A percentile compares a stretch with the other conserved stretches of the same genome.
phyloP scores from a whole-genome alignment of 805 yeast species.

The Candida succiphila region DNA sequence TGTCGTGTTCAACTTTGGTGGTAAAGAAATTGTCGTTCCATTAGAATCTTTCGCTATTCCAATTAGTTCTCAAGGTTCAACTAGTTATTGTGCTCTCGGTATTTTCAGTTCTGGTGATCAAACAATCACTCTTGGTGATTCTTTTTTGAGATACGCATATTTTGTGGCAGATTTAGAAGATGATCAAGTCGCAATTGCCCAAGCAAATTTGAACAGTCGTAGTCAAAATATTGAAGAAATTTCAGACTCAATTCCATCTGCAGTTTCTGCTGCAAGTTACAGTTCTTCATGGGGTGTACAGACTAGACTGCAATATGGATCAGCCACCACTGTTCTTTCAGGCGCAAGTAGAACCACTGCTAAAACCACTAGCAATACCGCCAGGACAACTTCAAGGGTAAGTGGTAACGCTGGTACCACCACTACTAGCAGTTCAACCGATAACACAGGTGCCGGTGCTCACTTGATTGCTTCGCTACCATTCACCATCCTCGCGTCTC shows the following conservation, averaged over 20 bases:
- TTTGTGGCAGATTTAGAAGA: slow-evolving; percentile 45
- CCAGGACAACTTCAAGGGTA: not conserved
- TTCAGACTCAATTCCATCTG: slow-evolving; percentile 37
- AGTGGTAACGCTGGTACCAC: slow-evolving; percentile 1
- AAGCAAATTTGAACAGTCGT: slow-evolving; percentile 25
- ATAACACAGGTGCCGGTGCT: no score
- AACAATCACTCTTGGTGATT: slow-evolving; percentile 38
- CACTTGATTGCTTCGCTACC: no score
- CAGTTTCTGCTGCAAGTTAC: slow-evolving; percentile 34
- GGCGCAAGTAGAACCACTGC: no score
- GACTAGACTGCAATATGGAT: no score
- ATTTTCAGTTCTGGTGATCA: slow-evolving; percentile 24
- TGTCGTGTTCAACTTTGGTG: slow-evolving; percentile 47
- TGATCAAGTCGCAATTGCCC: slow-evolving; percentile 34
- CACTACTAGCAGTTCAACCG: no score
- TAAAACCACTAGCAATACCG: not conserved
- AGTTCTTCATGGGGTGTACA: slow-evolving; percentile 31
- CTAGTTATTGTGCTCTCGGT: slow-evolving; percentile 35
- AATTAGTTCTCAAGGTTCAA: slow-evolving; percentile 9
- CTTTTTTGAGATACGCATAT: slow-evolving; percentile 41
- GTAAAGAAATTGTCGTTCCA: slow-evolving; percentile 44
- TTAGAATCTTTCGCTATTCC: slow-evolving; percentile 17
- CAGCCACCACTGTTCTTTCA: no score
- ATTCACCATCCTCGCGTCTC: no score
- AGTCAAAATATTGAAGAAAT: slow-evolving; percentile 26